Conservation (phyloP, 257 asterid genomes). For the Nicotiana paniculata region DNA sequence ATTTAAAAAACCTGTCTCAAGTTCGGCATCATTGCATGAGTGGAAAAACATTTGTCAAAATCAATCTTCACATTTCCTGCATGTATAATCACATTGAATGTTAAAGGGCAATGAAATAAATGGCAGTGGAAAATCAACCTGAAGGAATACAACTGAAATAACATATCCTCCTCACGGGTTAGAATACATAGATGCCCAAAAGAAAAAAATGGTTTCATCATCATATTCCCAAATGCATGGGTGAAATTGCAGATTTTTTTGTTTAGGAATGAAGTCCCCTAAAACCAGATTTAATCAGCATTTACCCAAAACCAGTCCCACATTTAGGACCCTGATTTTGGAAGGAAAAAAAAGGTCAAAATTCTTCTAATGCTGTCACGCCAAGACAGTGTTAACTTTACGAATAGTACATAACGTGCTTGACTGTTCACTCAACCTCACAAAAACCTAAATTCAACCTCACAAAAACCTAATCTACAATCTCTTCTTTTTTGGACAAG, state of each 20-base stretch:
- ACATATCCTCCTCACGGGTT: background rate
- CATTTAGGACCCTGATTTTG: background rate
- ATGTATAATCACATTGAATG: background rate
- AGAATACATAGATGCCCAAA: background rate
- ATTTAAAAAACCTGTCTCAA: constrained; percentile 62
- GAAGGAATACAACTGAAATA: background rate
- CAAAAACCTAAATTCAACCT: background rate
- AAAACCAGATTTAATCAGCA: constrained; percentile 1
- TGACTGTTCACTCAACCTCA: background rate
- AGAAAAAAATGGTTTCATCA: background rate
- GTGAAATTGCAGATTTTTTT: background rate
- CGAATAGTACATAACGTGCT: background rate
- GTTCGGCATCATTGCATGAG: constrained; percentile 75
- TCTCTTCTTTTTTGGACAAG: background rate
- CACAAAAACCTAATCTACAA: background rate
- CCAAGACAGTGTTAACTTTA: background rate
- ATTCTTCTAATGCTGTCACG: background rate
- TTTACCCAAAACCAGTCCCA: background rate
- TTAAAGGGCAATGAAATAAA: background rate
- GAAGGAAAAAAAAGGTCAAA: background rate
- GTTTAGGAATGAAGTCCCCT: background rate
- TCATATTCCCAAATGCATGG: background rate
- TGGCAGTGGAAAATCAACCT: background rate
- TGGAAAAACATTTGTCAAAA: constrained; percentile 82
- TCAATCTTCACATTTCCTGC: constrained; percentile 76